Evolutionary conservation across 345 rosid genomes (phyloP), one percentile per base, ranked within the genome.

Genomic region (Gossypium australe): DNA sequence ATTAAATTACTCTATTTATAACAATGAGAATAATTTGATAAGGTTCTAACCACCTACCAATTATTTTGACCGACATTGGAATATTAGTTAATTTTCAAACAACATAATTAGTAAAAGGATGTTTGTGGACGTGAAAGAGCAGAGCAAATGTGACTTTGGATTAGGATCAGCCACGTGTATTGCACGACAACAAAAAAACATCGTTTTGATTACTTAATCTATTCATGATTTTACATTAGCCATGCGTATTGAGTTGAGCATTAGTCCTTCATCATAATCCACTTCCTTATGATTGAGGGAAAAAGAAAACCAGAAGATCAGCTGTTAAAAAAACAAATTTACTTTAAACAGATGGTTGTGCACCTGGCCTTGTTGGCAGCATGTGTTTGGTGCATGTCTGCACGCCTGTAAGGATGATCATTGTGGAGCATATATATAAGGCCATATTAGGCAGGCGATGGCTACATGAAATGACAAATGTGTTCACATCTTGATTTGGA

Each of bases 381-480:
- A 11, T 48, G 52, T 48, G 52, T 11, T 11, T 11, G 52, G 14
- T 48, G 52, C 16, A 29, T 29, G 38, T 29, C 38, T 48, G 52
- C 16, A 29, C 5, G 38, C 5, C 38, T 29, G 38, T 29, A 29
- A 29, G 38, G 38, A 29, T 29, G 38, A 29, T 29, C 38, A 29
- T 29, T 29, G 34, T 29, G 4, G 4, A 29, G 34, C 4, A 27
- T 29, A 29, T 29, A 29, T 29, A 29, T 29, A 48, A 11, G 16
- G 52, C 52, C 52, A 11, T 12, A 11, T 48, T 14, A 48, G 91
- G 86, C 67, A 77, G 86, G 64, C 86, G 52, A 11, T 80, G 38
- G 38, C 38, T 29, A 29, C 38, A 29, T 29, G 6, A 29, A 29
- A 29, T 29, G 38, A 29, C 38, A 29, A 0, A 29, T 4, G 38